phyloP scores from a whole-genome alignment of 1,139 yeast genomes.

The Diutina ranongensis region DNA sequence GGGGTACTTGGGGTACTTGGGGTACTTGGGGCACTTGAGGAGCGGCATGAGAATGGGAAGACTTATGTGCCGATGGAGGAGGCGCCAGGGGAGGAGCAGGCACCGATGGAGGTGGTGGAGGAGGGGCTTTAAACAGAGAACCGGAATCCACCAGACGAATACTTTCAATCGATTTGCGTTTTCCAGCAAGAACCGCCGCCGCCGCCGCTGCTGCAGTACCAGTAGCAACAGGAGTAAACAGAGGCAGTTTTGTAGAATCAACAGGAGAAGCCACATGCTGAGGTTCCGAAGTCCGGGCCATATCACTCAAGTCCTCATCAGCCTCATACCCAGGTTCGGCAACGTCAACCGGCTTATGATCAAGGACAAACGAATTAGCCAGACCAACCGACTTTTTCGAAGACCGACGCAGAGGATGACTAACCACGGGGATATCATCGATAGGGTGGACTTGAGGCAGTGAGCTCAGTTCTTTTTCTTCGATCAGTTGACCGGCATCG shows the following conservation, averaged over 20 bases:
- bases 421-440: too few species aligned
- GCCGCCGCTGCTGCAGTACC: neutral
- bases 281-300: slow-evolving; percentile 12
- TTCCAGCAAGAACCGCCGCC: neutral
- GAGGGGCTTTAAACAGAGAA: neutral
- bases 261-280: slow-evolving; percentile 9
- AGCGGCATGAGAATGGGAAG: neutral
- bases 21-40: neutral
- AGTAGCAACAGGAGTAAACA: slow-evolving; percentile 10
- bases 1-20: too few species aligned
- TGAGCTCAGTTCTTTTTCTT: neutral
- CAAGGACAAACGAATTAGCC: neutral
- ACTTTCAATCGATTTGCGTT: neutral
- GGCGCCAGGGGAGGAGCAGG: neutral
- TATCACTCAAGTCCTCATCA: slow-evolving; percentile 32
- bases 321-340: slow-evolving; percentile 35
- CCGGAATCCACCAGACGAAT: neutral
- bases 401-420: neutral
- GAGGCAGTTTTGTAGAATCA: slow-evolving; percentile 7
- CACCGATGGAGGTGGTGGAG: neutral
- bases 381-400: neutral
- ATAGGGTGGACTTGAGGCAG: neutral
- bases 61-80: neutral
- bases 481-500: neutral
- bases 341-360: neutral